These are phyloP conservation scores for Trichosporon sp. DNA, from an alignment of 1,284 basidiomycete genomes.

Conservation along the genomic window DNA sequence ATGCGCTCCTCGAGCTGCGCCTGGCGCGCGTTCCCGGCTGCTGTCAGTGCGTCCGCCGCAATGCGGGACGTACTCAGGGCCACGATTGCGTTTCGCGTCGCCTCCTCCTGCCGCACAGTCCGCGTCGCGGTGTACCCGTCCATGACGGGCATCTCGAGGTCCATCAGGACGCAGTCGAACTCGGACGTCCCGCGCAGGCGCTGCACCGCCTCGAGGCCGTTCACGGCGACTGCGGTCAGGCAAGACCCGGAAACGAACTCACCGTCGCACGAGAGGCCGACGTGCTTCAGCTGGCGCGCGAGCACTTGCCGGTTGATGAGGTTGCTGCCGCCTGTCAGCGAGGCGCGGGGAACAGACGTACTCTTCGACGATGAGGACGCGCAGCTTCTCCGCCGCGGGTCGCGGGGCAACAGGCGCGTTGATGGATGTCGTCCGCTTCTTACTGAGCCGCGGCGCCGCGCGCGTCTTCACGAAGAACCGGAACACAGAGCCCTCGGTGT, in stretches of 20 bases:
- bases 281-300: conserved; percentile 19
- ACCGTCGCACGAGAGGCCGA: not conserved
- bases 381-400: not conserved
- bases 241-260: no score
- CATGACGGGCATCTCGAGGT: conserved; percentile 46
- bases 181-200: not conserved
- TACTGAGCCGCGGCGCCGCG: not conserved
- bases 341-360: no score
- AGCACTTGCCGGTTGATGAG: conserved; percentile 41
- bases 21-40: conserved; percentile 24
- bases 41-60: not conserved
- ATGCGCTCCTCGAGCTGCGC: conserved; percentile 18
- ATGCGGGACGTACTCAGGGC: conserved; percentile 8
- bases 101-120: conserved; percentile 16
- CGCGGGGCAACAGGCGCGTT: no score
- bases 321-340: conserved; percentile 24
- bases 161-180: conserved; percentile 49
- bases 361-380: conserved; percentile 34
- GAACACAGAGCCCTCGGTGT: conserved; percentile 46
- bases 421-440: not conserved
- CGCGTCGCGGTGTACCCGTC: conserved; percentile 21
- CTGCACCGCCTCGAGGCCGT: conserved; percentile 49
- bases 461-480: conserved; percentile 32
- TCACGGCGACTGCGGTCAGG: conserved; percentile 6
- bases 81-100: conserved; percentile 9